phyloP scores from a whole-genome alignment of 352 stramenopile genomes.

The Globisporangium parvum region DNA sequence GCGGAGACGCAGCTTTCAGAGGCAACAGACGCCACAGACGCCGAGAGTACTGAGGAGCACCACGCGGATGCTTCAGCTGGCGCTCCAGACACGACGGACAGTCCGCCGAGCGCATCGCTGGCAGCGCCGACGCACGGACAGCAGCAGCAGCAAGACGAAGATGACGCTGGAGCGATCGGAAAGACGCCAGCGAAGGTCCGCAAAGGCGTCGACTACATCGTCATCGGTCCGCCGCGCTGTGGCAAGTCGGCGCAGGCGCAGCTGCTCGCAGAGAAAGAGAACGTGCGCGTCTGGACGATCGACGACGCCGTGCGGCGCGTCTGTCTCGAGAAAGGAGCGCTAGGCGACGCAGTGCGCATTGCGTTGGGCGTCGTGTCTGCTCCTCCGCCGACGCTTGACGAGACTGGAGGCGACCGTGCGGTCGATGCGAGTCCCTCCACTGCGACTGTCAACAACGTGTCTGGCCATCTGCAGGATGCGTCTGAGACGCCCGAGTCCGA shows the following conservation, averaged over 20 bases:
- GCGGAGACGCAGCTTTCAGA: not conserved
- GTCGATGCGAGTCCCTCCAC: not conserved
- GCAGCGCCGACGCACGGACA: too few species aligned
- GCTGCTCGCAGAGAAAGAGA: conserved; percentile 70
- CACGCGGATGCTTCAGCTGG: not conserved
- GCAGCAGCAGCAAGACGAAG: not conserved
- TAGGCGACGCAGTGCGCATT: conserved; percentile 35
- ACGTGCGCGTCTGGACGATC: conserved; percentile 60
- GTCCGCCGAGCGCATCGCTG: not conserved
- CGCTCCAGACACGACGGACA: not conserved
- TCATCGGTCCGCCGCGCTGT: conserved; percentile 69
- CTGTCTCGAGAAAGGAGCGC: conserved; percentile 22
- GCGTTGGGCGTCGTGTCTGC: conserved; percentile 23
- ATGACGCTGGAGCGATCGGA: not conserved
- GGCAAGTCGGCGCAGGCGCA: conserved; percentile 79
- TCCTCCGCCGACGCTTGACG: too few species aligned
- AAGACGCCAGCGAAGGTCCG: conserved; percentile 9
- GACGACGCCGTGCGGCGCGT: conserved; percentile 57
- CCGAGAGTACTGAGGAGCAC: not conserved
- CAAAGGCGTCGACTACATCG: conserved; percentile 67
- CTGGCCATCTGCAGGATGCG: conserved; percentile 8
- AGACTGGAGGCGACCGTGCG: too few species aligned
- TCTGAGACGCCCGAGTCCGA: conserved; percentile 19
- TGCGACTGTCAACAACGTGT: not conserved
- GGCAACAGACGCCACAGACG: not conserved